A percentile compares a stretch with the other conserved stretches of the same genome.
Conservation (phyloP, 2,329 filamentous ascomycete genomes). For the Fulvia fulva region DNA sequence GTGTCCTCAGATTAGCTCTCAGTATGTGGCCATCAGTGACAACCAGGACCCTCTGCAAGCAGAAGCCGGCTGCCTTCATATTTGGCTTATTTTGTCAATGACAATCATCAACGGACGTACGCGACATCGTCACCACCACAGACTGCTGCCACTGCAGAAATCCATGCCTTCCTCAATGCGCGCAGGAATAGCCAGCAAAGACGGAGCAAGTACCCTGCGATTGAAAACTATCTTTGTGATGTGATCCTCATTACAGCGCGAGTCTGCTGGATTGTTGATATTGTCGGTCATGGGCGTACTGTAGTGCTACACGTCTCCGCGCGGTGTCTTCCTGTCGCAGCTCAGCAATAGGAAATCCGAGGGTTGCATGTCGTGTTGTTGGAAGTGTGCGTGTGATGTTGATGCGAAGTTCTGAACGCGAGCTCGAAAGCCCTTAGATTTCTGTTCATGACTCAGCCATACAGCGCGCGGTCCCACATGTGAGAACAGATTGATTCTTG, state of each 20-base stretch:
- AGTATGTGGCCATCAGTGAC: constrained; percentile 28
- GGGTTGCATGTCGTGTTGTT: not conserved
- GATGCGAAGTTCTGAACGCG: constrained; percentile 7
- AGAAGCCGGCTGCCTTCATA: constrained; percentile 29
- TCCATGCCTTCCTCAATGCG: constrained; percentile 21
- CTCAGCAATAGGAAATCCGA: constrained; percentile 3
- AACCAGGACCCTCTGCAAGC: constrained; percentile 22
- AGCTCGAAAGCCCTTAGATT: constrained; percentile 22
- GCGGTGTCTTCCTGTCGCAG: not conserved
- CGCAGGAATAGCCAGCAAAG: constrained; percentile 12
- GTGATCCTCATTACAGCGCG: constrained; percentile 26
- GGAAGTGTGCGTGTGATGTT: constrained; percentile 9
- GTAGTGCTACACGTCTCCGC: constrained; percentile 22
- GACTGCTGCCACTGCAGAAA: constrained; percentile 7
- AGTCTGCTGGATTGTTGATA: constrained; percentile 17
- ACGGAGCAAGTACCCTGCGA: constrained; percentile 35
- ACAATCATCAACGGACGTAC: constrained; percentile 29
- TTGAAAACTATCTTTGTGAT: constrained; percentile 37
- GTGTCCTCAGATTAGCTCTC: constrained; percentile 35
- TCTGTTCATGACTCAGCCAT: constrained; percentile 33
- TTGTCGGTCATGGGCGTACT: constrained; percentile 27
- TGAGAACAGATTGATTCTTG: constrained; percentile 7
- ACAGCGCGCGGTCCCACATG: constrained; percentile 9
- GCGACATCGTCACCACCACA: constrained; percentile 8
- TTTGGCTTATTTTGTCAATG: constrained; percentile 29